Evolutionary conservation across 2,329 filamentous ascomycete genomes (phyloP).

Genomic region (Clarireedia monteithiana): DNA sequence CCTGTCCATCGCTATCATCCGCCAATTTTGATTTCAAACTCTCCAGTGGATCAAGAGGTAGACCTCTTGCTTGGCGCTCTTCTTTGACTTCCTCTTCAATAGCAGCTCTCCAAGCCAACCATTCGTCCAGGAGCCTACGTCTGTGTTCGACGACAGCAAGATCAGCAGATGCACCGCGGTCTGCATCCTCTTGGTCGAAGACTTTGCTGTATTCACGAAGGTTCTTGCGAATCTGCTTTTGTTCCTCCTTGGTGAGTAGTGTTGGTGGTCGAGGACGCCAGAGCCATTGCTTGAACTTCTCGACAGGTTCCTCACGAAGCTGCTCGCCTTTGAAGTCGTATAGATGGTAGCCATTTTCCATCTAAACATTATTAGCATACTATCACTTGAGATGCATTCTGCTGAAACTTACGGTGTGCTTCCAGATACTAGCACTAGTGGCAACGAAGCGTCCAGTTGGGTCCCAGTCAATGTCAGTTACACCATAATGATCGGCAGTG

Average conservation of each 20-base stretch:
- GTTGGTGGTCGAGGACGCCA: slow-evolving; percentile 90
- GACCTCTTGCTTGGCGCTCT: slow-evolving; percentile 60
- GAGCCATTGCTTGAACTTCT: slow-evolving; percentile 96
- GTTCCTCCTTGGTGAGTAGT: slow-evolving; percentile 93
- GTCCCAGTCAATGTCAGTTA: slow-evolving; percentile 98
- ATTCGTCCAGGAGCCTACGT: slow-evolving; percentile 76
- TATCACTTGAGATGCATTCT: background rate
- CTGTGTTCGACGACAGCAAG: slow-evolving; percentile 86
- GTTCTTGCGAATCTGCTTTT: slow-evolving; percentile 97
- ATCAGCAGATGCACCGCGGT: slow-evolving; percentile 89
- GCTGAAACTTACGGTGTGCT: slow-evolving; percentile 70
- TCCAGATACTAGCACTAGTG: slow-evolving; percentile 90
- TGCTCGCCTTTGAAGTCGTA: slow-evolving; percentile 93
- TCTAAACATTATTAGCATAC: slow-evolving; percentile 44
- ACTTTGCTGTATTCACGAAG: slow-evolving; percentile 90
- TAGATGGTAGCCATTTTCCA: slow-evolving; percentile 98
- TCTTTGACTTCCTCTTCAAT: slow-evolving; percentile 65
- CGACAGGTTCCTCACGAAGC: slow-evolving; percentile 82
- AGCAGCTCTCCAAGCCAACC: slow-evolving; percentile 73
- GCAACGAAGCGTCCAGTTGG: slow-evolving; percentile 91
- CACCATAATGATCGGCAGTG: slow-evolving; percentile 89
- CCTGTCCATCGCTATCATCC: slow-evolving; percentile 47
- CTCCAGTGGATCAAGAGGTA: slow-evolving; percentile 59
- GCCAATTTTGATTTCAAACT: slow-evolving; percentile 51
- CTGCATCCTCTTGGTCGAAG: slow-evolving; percentile 92